phyloP scores from a whole-genome alignment of 2,329 filamentous ascomycete species.

The Cladophialophora psammophila region DNA sequence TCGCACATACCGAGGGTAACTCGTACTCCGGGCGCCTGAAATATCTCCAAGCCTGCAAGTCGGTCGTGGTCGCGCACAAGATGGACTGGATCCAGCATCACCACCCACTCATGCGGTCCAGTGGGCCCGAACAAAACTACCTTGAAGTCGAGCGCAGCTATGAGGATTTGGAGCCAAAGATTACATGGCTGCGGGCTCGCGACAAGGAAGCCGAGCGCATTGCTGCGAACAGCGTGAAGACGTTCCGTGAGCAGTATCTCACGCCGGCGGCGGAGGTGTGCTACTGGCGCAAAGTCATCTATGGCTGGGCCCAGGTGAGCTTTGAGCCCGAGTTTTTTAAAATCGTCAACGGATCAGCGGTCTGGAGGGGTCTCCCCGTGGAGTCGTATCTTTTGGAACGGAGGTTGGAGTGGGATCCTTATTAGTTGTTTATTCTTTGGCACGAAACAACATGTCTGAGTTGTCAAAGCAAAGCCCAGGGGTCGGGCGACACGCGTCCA shows the following conservation, averaged over 20 bases:
- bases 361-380: slow-evolving; percentile 48
- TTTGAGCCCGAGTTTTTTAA: slow-evolving; percentile 51
- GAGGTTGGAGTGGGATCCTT: slow-evolving; percentile 39
- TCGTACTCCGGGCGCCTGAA: slow-evolving; percentile 63
- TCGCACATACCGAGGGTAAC: slow-evolving; percentile 62
- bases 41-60: slow-evolving; percentile 61
- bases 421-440: slow-evolving; percentile 19
- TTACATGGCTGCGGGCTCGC: slow-evolving; percentile 54
- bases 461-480: neutral
- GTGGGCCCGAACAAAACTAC: slow-evolving; percentile 59
- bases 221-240: slow-evolving; percentile 56
- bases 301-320: slow-evolving; percentile 49
- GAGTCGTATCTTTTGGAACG: slow-evolving; percentile 51
- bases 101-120: slow-evolving; percentile 54
- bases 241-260: slow-evolving; percentile 61
- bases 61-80: slow-evolving; percentile 58
- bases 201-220: slow-evolving; percentile 57
- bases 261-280: slow-evolving; percentile 63
- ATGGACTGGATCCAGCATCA: slow-evolving; percentile 60
- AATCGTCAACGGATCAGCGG: slow-evolving; percentile 43
- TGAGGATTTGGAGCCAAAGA: slow-evolving; percentile 60
- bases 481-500: neutral
- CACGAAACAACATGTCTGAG: neutral
- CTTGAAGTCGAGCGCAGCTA: slow-evolving; percentile 61
- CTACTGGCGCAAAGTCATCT: slow-evolving; percentile 61